Conservation (phyloP, 768 basidiomycete species). For the Pulveroboletus sp. region DNA sequence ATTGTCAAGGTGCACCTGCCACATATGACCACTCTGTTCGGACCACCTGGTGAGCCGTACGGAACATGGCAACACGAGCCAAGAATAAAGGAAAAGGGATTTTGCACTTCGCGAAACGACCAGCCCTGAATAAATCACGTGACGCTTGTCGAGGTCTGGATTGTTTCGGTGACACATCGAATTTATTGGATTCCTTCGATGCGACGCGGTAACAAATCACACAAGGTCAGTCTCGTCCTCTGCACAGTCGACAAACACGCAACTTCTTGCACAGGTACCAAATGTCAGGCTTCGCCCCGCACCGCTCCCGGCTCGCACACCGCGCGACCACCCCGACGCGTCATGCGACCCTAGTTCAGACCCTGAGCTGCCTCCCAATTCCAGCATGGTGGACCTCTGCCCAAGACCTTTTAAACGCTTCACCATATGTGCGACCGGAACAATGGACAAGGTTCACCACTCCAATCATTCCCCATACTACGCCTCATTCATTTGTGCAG, state of each 20-base stretch:
- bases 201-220: constrained; percentile 62
- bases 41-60: too few species aligned
- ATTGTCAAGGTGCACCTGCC: too few species aligned
- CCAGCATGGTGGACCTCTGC: constrained; percentile 44
- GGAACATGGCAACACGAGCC: too few species aligned
- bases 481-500: constrained; percentile 34
- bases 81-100: too few species aligned
- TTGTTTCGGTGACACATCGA: background rate
- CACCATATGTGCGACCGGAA: constrained; percentile 71
- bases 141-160: constrained; percentile 1
- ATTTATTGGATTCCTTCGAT: constrained; percentile 22
- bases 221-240: constrained; percentile 42
- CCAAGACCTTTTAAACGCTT: constrained; percentile 67
- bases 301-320: constrained; percentile 30
- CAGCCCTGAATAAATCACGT: constrained; percentile 28
- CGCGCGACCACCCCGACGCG: constrained; percentile 21
- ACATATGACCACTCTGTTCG: too few species aligned
- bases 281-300: constrained; percentile 79
- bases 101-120: constrained; percentile 23
- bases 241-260: background rate
- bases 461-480: constrained; percentile 3
- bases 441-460: constrained; percentile 66
- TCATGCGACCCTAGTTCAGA: constrained; percentile 43
- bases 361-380: constrained; percentile 46
- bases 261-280: constrained; percentile 53